phyloP scores from a whole-genome alignment of 352 stramenopile species.

The Pythium sp. region DNA sequence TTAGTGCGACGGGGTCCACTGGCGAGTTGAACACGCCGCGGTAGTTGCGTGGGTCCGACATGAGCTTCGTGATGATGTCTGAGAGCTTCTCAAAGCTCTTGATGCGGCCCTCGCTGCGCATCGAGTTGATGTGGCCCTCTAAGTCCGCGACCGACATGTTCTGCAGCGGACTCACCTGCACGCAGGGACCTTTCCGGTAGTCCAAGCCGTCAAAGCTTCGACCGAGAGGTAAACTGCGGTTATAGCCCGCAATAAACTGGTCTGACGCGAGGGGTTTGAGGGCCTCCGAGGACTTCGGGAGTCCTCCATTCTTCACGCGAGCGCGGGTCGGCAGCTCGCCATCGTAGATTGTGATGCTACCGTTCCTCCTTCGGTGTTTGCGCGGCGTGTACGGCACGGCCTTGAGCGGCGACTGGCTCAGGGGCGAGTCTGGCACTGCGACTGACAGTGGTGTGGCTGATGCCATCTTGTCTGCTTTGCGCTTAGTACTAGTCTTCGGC shows the following conservation, averaged over 20 bases:
- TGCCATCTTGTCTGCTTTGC: slow-evolving; percentile 11
- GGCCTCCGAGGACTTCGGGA: slow-evolving; percentile 7
- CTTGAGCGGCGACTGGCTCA: slow-evolving; percentile 9
- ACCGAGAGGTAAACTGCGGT: slow-evolving; percentile 51
- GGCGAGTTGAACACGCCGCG: slow-evolving; percentile 73
- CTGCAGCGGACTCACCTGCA: slow-evolving; percentile 47
- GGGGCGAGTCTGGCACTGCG: slow-evolving; percentile 7
- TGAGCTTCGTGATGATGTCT: slow-evolving; percentile 72
- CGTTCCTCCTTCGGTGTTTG: slow-evolving; percentile 37
- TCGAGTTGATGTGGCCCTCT: slow-evolving; percentile 58
- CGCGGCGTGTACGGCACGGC: slow-evolving; percentile 28
- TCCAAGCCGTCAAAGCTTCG: slow-evolving; percentile 22
- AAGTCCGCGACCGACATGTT: slow-evolving; percentile 64
- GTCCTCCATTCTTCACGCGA: background rate
- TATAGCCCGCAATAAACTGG: slow-evolving; percentile 27
- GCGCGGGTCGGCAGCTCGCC: slow-evolving; percentile 10
- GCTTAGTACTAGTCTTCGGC: background rate
- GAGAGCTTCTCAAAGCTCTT: slow-evolving; percentile 62
- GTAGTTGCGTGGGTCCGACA: slow-evolving; percentile 68
- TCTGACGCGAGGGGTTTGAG: slow-evolving; percentile 24
- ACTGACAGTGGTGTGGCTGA: background rate
- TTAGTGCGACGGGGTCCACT: slow-evolving; percentile 65
- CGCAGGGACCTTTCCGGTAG: slow-evolving; percentile 8
- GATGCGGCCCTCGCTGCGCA: slow-evolving; percentile 57
- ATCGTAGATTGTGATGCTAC: slow-evolving; percentile 20